Conservation (phyloP, 2,329 filamentous ascomycete species). For the Bipolaris zeicola region DNA sequence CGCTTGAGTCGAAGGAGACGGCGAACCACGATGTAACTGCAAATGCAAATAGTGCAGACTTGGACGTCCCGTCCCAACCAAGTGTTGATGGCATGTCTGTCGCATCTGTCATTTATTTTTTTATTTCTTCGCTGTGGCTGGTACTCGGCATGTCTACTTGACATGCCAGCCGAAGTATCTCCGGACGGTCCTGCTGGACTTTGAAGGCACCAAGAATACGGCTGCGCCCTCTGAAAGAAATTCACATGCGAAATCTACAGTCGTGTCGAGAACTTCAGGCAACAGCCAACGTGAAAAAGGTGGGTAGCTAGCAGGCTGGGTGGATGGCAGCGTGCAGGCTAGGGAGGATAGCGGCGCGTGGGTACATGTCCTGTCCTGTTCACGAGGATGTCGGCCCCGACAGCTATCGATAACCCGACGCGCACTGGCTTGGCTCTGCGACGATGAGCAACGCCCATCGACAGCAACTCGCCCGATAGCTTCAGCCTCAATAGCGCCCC, state of each 20-base stretch:
- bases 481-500: conserved; percentile 10
- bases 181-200: neutral
- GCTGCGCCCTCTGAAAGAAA: neutral
- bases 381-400: conserved; percentile 9
- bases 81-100: neutral
- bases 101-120: neutral
- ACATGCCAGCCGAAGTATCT: neutral
- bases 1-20: conserved; percentile 4
- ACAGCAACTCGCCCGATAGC: conserved; percentile 7
- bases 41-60: neutral
- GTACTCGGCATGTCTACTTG: neutral
- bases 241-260: neutral
- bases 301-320: neutral
- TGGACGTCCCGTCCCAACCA: neutral
- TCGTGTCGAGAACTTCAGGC: neutral
- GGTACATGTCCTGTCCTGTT: conserved; percentile 10
- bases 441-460: conserved; percentile 9
- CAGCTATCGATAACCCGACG: conserved; percentile 25
- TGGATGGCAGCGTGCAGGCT: conserved; percentile 1
- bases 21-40: neutral
- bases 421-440: conserved; percentile 14
- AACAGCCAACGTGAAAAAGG: neutral
- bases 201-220: neutral
- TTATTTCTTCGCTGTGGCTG: neutral
- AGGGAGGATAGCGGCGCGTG: conserved; percentile 8